phyloP scores from a whole-genome alignment of 1,139 yeast species.

The Pichia sp. region DNA sequence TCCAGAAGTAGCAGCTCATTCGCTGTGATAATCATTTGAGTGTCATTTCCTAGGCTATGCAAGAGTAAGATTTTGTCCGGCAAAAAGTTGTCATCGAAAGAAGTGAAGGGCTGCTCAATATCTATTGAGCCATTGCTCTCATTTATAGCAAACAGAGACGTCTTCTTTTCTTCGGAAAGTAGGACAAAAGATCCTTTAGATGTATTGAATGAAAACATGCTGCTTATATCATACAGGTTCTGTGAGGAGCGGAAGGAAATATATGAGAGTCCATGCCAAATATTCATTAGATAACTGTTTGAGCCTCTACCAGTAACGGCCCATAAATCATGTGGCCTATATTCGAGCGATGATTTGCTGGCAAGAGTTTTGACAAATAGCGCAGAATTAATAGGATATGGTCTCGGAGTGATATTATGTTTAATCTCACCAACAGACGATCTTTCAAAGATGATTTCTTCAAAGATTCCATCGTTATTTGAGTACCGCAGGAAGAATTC shows the following conservation, averaged over 20 bases:
- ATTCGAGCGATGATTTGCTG: not conserved
- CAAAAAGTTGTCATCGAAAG: not conserved
- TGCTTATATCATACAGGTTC: not conserved
- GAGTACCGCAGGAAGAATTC: constrained; percentile 4
- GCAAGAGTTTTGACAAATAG: not conserved
- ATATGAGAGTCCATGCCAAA: constrained; percentile 3
- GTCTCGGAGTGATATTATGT: not conserved
- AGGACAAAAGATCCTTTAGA: not conserved
- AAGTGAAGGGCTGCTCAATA: not conserved
- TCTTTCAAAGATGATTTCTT: constrained; percentile 1
- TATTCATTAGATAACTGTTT: constrained; percentile 19
- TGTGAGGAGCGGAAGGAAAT: not conserved
- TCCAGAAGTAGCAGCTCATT: not conserved
- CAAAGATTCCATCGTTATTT: constrained; percentile 20
- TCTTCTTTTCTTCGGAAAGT: not conserved
- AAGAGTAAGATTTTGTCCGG: not conserved
- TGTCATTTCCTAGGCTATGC: not conserved
- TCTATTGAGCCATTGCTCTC: not conserved
- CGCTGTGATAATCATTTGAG: not conserved
- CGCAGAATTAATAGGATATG: not conserved
- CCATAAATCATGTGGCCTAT: constrained; percentile 20
- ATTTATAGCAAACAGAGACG: not conserved
- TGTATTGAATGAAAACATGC: not conserved
- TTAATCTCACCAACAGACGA: not conserved
- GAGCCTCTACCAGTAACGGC: constrained; percentile 18